A percentile compares a stretch with the other conserved stretches of the same genome.
Conservation (phyloP, 306 rosid species). For the Hippophae tibetana region DNA sequence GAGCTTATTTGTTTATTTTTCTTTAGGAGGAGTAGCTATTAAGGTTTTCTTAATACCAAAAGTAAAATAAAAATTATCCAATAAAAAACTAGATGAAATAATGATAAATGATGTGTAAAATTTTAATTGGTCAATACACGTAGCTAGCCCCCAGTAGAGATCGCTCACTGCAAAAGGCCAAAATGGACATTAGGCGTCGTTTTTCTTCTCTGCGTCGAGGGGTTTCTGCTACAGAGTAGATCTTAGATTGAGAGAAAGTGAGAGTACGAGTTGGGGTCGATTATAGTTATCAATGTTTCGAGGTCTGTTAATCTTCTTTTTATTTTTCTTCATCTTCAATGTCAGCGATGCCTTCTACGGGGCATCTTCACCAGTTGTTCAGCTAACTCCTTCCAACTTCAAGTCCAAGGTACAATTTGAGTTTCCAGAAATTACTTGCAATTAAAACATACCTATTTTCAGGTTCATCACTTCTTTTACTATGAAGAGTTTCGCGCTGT, state of each 20-base stretch:
- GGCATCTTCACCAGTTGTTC: slow-evolving; percentile 82
- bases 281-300: slow-evolving; percentile 10
- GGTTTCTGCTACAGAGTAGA: slow-evolving; percentile 14
- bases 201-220: slow-evolving; percentile 15
- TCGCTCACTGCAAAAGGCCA: not conserved
- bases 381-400: slow-evolving; percentile 86
- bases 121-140: slow-evolving; percentile 51
- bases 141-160: slow-evolving; percentile 20
- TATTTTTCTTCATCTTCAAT: slow-evolving; percentile 19
- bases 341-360: slow-evolving; percentile 73
- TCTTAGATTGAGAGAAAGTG: slow-evolving; percentile 18
- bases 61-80: no score
- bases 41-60: no score
- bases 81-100: no score
- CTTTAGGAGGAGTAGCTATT: no score
- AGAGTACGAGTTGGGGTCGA: slow-evolving; percentile 21
- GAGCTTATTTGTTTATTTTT: no score
- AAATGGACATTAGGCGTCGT: not conserved
- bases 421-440: not conserved
- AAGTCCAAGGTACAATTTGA: slow-evolving; percentile 64
- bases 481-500: slow-evolving; percentile 2
- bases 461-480: slow-evolving; percentile 5
- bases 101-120: slow-evolving; percentile 28
- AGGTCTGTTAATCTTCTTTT: slow-evolving; percentile 20
- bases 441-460: not conserved